These are phyloP conservation scores for Saccharomyces pastorianus DNA, from an alignment of 1,139 yeast species.

Conservation along the genomic window DNA sequence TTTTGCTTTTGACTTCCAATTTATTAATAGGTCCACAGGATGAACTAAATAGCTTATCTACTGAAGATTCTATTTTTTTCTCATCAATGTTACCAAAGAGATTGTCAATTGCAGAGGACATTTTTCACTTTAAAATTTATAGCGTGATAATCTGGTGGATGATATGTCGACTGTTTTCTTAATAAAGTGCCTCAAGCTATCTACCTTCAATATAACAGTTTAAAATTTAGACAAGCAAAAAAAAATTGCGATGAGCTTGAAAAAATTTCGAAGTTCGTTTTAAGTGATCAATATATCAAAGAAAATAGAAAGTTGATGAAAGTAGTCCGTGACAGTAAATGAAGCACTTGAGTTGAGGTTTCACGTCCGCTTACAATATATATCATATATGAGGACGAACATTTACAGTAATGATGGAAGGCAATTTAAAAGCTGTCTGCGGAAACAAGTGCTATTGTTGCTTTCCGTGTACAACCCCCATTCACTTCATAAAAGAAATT, in stretches of 20 bases:
- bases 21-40: conserved; percentile 23
- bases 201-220: background rate
- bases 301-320: too few relatives aligned
- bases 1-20: conserved; percentile 12
- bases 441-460: background rate
- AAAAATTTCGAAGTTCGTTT: background rate
- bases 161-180: conserved; percentile 9
- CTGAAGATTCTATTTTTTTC: conserved; percentile 19
- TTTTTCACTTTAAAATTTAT: conserved; percentile 12
- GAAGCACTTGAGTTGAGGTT: background rate
- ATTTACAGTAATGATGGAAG: background rate
- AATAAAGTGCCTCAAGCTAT: background rate
- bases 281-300: background rate
- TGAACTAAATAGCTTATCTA: conserved; percentile 18
- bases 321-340: background rate
- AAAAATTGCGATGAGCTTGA: background rate
- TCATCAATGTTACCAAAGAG: conserved; percentile 35
- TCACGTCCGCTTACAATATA: background rate
- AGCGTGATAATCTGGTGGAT: background rate
- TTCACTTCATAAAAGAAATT: background rate
- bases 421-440: background rate
- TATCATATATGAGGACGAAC: background rate
- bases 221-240: background rate
- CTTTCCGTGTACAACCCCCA: background rate
- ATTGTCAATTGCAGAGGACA: conserved; percentile 36